These are phyloP conservation scores for Phytophthora gonapodyides DNA, from an alignment of 352 stramenopile genomes.

Conservation along the genomic window DNA sequence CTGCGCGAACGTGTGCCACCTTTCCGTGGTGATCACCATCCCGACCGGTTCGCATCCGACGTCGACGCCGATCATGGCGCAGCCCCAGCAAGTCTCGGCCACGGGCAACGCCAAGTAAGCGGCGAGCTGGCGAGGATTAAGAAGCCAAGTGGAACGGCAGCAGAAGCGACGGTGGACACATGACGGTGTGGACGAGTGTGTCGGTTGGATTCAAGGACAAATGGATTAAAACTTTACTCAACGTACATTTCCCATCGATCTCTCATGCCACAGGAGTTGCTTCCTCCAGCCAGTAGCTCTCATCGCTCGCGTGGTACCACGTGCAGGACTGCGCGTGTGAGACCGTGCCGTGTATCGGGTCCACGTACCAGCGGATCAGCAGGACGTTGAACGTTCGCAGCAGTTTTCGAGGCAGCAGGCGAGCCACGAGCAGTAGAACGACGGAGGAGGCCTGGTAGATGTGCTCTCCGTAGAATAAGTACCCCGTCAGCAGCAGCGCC, in stretches of 20 bases:
- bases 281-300: too few species aligned
- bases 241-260: too few species aligned
- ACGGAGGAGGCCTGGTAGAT: constrained; percentile 20
- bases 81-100: constrained; percentile 11
- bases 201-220: too few species aligned
- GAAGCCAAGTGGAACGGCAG: neutral
- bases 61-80: constrained; percentile 4
- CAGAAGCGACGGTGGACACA: neutral
- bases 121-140: constrained; percentile 1
- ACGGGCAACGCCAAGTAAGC: constrained; percentile 21
- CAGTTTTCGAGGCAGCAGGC: constrained; percentile 11
- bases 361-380: constrained; percentile 23
- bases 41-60: constrained; percentile 10
- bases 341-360: constrained; percentile 18
- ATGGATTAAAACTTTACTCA: too few species aligned
- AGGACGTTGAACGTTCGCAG: constrained; percentile 23
- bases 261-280: too few species aligned
- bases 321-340: constrained; percentile 14
- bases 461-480: constrained; percentile 22
- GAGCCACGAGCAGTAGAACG: constrained; percentile 14
- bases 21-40: constrained; percentile 43
- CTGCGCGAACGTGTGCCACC: constrained; percentile 65
- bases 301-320: constrained; percentile 7
- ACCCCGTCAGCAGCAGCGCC: constrained; percentile 19
- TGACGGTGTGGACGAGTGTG: neutral